phyloP scores from a whole-genome alignment of 2,329 filamentous ascomycete genomes.

The Nothomitra cinnamomea region DNA sequence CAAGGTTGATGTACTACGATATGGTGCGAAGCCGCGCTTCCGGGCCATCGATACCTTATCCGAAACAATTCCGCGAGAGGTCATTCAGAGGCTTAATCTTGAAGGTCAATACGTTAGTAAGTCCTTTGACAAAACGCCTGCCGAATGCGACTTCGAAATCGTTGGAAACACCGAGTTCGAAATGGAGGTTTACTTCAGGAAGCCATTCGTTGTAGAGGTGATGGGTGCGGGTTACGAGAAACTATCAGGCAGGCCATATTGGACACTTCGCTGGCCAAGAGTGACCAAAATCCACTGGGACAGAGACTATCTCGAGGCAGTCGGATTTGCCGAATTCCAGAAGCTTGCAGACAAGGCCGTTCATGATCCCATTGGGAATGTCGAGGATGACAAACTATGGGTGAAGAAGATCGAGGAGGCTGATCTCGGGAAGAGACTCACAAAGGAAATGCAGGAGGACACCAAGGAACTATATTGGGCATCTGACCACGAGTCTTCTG shows the following conservation, averaged over 20 bases:
- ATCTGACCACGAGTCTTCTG: not conserved
- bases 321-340: conserved; percentile 55
- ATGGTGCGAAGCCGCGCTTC: conserved; percentile 39
- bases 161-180: conserved; percentile 12
- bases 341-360: conserved; percentile 35
- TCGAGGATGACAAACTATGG: conserved; percentile 1
- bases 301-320: conserved; percentile 47
- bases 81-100: conserved; percentile 33
- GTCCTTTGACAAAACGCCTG: conserved; percentile 21
- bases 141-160: conserved; percentile 26
- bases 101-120: conserved; percentile 29
- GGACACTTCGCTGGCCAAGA: conserved; percentile 58
- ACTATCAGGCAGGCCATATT: conserved; percentile 49
- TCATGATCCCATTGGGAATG: not conserved
- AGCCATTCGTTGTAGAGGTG: conserved; percentile 63
- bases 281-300: conserved; percentile 66
- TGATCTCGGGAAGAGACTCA: not conserved
- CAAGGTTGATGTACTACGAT: conserved; percentile 37
- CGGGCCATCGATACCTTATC: conserved; percentile 48
- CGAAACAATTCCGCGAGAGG: conserved; percentile 30
- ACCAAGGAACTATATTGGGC: not conserved
- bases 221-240: conserved; percentile 68
- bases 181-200: conserved; percentile 43
- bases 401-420: not conserved
- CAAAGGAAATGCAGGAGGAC: not conserved